Evolutionary conservation across 257 asterid genomes (phyloP), one percentile per base, ranked within the genome.

Genomic region (Ajuga chamaepitys): DNA sequence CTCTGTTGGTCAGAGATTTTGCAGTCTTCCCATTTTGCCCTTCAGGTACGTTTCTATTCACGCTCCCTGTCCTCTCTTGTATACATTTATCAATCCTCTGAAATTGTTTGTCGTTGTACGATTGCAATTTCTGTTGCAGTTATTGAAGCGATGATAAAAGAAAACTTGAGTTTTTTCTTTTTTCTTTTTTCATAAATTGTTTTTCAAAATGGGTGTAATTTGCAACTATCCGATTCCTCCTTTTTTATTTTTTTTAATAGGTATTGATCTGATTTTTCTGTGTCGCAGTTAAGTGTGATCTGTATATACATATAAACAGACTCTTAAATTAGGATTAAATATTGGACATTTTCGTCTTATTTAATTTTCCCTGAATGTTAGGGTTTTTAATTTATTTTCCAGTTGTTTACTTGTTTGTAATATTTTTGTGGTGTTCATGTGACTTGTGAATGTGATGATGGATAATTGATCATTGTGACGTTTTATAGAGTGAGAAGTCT

Each of bases 1-100:
- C 85, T 71, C 82, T 71, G 82, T 67, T 74, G 72, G 41, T 71
- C 80, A 68, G 80, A 71, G 78, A 65, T 55, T 71, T 68, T 44
- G 59, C 70, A 35, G 52, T 58, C 67, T 67, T 68, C 42, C 51
- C 74, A 9, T 59, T 64, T 61, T 30, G 26, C 58, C 70, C 77
- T 72, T 68, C 67, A 73, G 85, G 82, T 80, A 46, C 69, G 64
- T 62, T 68, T 10, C 34, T 40, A 21, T 65, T 55, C 56, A 17
- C 69, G 30, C 47, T 55, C 20, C 11, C 18, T n/a, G 22, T 13
- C 68, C 35, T 69, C 24, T 45, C 50, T 13, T 41, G 5, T 25
- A 35, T 40, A 2, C 52, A 14, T 52, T 20, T 38, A 59, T 60
- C 26, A 21, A 32, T 74, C 34, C 11, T 50, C 16, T 48, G 56